Percentiles rank a stretch among this genome's conserved stretches.
Conservation (phyloP, 805 yeast species). For the Yarrowia sp. region DNA sequence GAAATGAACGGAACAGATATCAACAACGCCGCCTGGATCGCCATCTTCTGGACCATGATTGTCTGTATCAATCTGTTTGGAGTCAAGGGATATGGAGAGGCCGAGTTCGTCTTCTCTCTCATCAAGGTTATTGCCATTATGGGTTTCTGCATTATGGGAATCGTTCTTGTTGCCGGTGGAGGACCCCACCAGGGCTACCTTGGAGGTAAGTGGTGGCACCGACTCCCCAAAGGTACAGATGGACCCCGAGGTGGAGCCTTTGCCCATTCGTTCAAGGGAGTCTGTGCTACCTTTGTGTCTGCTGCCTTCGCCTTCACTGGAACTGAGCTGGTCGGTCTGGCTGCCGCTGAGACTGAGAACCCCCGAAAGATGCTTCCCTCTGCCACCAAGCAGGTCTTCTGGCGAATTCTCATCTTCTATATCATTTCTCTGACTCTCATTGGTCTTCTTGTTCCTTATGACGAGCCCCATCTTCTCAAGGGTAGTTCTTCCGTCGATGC, state of each 20-base stretch:
- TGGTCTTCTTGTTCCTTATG: constrained; percentile 72
- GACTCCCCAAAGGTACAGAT: not conserved
- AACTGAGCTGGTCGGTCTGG: constrained; percentile 67
- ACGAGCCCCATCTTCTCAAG: constrained; percentile 48
- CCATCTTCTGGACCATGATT: constrained; percentile 53
- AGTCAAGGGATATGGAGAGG: constrained; percentile 62
- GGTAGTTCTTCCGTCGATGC: constrained; percentile 52
- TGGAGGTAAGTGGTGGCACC: constrained; percentile 57
- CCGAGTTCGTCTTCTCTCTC: constrained; percentile 58
- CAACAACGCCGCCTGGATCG: constrained; percentile 56
- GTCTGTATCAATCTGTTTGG: constrained; percentile 52
- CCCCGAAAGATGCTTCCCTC: constrained; percentile 66
- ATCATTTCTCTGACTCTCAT: constrained; percentile 53
- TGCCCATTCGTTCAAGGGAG: constrained; percentile 68
- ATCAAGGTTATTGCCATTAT: constrained; percentile 56
- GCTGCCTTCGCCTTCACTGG: constrained; percentile 79
- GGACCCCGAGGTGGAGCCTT: constrained; percentile 43
- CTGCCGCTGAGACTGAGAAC: constrained; percentile 72
- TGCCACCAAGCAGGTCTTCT: constrained; percentile 77
- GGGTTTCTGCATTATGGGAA: constrained; percentile 60
- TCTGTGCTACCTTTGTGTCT: constrained; percentile 67
- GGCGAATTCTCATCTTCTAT: constrained; percentile 75
- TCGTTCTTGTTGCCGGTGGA: constrained; percentile 49
- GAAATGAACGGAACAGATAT: constrained; percentile 40
- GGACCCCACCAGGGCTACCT: constrained; percentile 57